phyloP scores from a whole-genome alignment of 148 eudicot genomes.

The Polygonum aviculare region DNA sequence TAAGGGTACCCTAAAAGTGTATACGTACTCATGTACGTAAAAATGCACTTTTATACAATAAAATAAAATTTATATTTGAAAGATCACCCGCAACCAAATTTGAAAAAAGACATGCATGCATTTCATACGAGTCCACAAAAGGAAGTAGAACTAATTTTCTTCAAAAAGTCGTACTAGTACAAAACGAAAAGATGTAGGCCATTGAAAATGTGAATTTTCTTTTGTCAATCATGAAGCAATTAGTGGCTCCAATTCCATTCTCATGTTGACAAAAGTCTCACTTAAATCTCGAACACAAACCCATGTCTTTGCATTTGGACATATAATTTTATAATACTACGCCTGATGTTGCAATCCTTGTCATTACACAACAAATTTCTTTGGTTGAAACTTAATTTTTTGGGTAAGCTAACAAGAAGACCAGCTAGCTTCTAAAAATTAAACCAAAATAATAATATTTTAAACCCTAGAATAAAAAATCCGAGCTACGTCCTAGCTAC shows the following conservation, averaged over 20 bases:
- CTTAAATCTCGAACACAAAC: neutral
- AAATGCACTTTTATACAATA: no score
- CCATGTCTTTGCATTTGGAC: neutral
- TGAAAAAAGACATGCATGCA: neutral
- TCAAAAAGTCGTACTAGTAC: neutral
- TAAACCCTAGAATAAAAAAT: neutral
- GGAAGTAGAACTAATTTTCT: neutral
- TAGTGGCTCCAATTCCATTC: slow-evolving; percentile 4
- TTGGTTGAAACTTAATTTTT: neutral
- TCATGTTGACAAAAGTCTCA: neutral
- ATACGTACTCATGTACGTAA: no score
- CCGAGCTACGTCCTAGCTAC: neutral
- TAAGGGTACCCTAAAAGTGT: neutral
- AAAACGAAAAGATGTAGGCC: neutral
- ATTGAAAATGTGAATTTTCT: neutral
- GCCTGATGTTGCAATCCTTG: neutral
- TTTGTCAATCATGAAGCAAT: neutral
- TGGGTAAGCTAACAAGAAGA: neutral
- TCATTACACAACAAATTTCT: neutral
- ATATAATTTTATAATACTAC: neutral
- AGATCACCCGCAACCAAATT: neutral
- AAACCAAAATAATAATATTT: neutral
- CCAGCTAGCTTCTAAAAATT: neutral
- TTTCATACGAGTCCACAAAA: neutral
- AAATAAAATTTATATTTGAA: neutral